Percentiles rank a stretch among this genome's conserved stretches.
These are phyloP conservation scores for Aspergillus pseudotamarii DNA, from an alignment of 2,329 filamentous ascomycete species.

Conservation along the genomic window DNA sequence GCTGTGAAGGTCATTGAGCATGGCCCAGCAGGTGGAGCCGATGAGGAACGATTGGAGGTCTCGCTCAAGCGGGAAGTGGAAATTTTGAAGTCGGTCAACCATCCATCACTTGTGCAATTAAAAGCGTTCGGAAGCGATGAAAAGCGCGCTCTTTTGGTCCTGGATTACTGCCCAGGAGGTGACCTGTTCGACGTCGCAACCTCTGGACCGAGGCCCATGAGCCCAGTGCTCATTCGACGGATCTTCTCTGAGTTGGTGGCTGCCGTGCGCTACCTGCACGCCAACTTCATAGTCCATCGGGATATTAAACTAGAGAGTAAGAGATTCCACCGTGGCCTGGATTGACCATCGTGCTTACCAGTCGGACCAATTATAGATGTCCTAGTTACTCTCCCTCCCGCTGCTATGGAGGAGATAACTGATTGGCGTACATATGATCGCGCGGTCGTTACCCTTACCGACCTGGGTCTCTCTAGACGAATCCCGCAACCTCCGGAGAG, in stretches of 20 bases:
- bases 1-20: slow-evolving; percentile 96
- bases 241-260: slow-evolving; percentile 89
- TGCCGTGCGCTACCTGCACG: slow-evolving; percentile 84
- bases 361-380: slow-evolving; percentile 64
- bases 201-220: slow-evolving; percentile 67
- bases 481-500: slow-evolving; percentile 74
- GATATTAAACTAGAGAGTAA: slow-evolving; percentile 98
- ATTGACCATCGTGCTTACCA: slow-evolving; percentile 6
- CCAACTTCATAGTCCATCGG: slow-evolving; percentile 84
- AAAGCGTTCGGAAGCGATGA: slow-evolving; percentile 89
- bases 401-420: slow-evolving; percentile 66
- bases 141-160: slow-evolving; percentile 77
- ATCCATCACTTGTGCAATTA: slow-evolving; percentile 87
- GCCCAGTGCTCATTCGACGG: slow-evolving; percentile 70
- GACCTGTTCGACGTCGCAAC: slow-evolving; percentile 94
- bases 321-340: slow-evolving; percentile 35
- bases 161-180: slow-evolving; percentile 91
- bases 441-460: slow-evolving; percentile 84
- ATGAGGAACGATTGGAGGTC: slow-evolving; percentile 89
- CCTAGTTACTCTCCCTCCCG: slow-evolving; percentile 77
- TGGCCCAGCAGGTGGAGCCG: slow-evolving; percentile 88
- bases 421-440: slow-evolving; percentile 78
- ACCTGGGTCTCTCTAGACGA: slow-evolving; percentile 84
- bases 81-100: slow-evolving; percentile 83
- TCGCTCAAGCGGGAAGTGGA: slow-evolving; percentile 93